These are phyloP conservation scores for Mucor piriformis DNA, from an alignment of 371 early-diverging fungal species.

Conservation along the genomic window DNA sequence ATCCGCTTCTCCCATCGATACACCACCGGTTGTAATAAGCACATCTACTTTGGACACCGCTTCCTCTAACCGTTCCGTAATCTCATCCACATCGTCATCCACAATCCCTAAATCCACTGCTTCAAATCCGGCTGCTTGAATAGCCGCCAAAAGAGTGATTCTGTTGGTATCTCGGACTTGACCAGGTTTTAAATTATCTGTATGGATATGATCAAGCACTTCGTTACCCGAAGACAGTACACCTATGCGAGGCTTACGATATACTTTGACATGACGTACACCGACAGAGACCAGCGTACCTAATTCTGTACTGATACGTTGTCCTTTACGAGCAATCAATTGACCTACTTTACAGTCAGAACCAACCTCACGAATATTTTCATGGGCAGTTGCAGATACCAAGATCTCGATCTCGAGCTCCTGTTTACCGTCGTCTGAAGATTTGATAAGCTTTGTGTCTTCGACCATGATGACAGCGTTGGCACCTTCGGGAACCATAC, in stretches of 20 bases:
- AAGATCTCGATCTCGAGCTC: constrained; percentile 68
- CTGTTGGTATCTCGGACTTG: constrained; percentile 87
- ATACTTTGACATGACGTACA: constrained; percentile 61
- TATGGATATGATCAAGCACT: constrained; percentile 63
- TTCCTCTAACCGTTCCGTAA: constrained; percentile 50
- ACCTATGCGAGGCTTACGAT: constrained; percentile 74
- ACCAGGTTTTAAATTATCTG: constrained; percentile 57
- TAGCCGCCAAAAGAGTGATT: constrained; percentile 73
- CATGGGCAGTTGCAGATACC: constrained; percentile 36
- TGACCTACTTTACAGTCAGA: constrained; percentile 71
- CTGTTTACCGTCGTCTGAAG: constrained; percentile 57
- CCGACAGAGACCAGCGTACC: constrained; percentile 84
- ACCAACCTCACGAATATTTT: constrained; percentile 83
- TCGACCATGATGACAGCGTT: constrained; percentile 94
- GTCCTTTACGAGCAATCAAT: constrained; percentile 60
- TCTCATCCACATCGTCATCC: constrained; percentile 64
- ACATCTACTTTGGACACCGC: constrained; percentile 75
- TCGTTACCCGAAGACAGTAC: constrained; percentile 92
- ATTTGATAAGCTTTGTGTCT: constrained; percentile 71
- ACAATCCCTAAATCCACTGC: constrained; percentile 78
- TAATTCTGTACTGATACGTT: constrained; percentile 67
- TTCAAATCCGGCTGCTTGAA: constrained; percentile 66
- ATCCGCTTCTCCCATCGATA: constrained; percentile 95
- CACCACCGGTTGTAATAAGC: constrained; percentile 90
- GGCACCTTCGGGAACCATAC: constrained; percentile 79